These are phyloP conservation scores for Cladophialophora chaetospira DNA, from an alignment of 2,329 filamentous ascomycete species.

Conservation along the genomic window DNA sequence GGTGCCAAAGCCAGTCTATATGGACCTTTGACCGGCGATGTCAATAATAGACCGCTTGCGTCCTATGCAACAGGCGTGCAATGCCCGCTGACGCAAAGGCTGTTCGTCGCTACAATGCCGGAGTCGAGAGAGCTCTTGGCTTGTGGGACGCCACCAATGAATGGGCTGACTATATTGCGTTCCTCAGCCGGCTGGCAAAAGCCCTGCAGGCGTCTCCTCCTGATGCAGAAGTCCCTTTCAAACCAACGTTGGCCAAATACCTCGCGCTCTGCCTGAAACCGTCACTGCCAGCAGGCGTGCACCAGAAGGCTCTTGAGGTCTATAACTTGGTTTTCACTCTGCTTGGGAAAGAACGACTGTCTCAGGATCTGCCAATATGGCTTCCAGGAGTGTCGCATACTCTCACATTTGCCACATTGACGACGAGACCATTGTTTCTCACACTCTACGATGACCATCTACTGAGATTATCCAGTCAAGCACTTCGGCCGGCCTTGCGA, in stretches of 20 bases:
- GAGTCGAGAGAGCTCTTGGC: constrained; percentile 81
- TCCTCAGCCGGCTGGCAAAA: constrained; percentile 88
- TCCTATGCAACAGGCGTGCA: background rate
- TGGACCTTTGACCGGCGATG: background rate
- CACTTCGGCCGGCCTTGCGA: constrained; percentile 84
- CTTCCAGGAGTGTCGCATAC: constrained; percentile 86
- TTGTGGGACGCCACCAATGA: constrained; percentile 94
- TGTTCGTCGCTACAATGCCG: constrained; percentile 86
- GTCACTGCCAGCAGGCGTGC: constrained; percentile 88
- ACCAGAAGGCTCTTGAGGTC: constrained; percentile 95
- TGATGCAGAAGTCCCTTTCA: constrained; percentile 75
- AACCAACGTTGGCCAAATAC: constrained; percentile 80
- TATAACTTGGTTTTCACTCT: constrained; percentile 86
- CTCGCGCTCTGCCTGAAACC: constrained; percentile 95
- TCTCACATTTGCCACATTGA: constrained; percentile 90
- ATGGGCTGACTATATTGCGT: constrained; percentile 99
- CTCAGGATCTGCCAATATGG: constrained; percentile 81
- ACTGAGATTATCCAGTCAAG: constrained; percentile 67
- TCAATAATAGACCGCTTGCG: background rate
- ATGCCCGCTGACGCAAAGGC: constrained; percentile 59
- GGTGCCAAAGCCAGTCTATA: background rate
- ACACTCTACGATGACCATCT: constrained; percentile 81
- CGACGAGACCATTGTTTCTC: constrained; percentile 82
- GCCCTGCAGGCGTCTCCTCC: constrained; percentile 81
- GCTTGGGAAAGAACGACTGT: constrained; percentile 72